A percentile compares a stretch with the other conserved stretches of the same genome.
Evolutionary conservation across 225 moss, liverwort and hornwort species (phyloP).

Genomic region (Physcomitrium patens): DNA sequence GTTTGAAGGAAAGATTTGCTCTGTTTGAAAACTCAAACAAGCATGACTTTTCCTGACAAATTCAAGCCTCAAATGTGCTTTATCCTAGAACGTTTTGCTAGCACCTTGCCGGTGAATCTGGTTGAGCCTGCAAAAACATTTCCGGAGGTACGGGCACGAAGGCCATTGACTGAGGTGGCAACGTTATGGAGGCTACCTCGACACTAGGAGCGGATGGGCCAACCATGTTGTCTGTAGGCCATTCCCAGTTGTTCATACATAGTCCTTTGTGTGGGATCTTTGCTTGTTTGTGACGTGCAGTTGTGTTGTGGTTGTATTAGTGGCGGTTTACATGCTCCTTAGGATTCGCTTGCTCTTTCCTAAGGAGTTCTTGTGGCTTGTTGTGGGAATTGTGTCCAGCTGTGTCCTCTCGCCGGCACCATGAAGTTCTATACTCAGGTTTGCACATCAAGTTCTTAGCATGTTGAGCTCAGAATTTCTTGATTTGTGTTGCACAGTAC

Average conservation of each 20-base stretch:
- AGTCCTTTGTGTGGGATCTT: constrained; percentile 26
- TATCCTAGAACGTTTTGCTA: constrained; percentile 35
- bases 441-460: constrained; percentile 28
- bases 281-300: constrained; percentile 19
- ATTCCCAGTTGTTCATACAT: constrained; percentile 36
- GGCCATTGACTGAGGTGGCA: constrained; percentile 23
- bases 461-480: constrained; percentile 8
- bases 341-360: constrained; percentile 30
- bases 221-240: constrained; percentile 49
- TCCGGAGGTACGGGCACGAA: constrained; percentile 23
- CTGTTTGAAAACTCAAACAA: constrained; percentile 25
- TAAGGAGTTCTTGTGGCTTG: constrained; percentile 28
- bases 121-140: constrained; percentile 29
- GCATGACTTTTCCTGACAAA: constrained; percentile 33
- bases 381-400: constrained; percentile 48
- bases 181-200: constrained; percentile 29
- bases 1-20: constrained; percentile 37
- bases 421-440: constrained; percentile 36
- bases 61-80: constrained; percentile 31
- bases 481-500: constrained; percentile 3
- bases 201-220: constrained; percentile 36
- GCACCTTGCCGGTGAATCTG: constrained; percentile 32
- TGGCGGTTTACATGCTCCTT: constrained; percentile 16
- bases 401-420: constrained; percentile 19
- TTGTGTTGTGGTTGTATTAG: constrained; percentile 22